Percentiles rank a stretch among this genome's conserved stretches.
Evolutionary conservation across 2,329 filamentous ascomycete species (phyloP).

Genomic region (Aspergillus sclerotialis): DNA sequence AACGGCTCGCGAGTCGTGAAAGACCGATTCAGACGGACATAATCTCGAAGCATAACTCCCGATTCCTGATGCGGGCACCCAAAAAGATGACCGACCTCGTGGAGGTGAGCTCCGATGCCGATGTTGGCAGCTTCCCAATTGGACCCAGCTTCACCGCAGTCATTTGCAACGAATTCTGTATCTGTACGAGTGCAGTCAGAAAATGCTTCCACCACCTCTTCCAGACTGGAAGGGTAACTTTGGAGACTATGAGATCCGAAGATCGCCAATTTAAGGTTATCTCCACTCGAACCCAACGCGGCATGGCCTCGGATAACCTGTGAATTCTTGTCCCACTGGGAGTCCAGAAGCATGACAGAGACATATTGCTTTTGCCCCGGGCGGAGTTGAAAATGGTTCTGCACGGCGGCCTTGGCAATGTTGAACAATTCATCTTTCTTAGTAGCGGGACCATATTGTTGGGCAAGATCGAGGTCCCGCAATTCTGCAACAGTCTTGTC

Average conservation of each 20-base stretch:
- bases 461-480: slow-evolving; percentile 66
- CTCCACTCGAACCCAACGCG: slow-evolving; percentile 67
- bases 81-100: slow-evolving; percentile 84
- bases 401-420: slow-evolving; percentile 72
- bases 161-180: slow-evolving; percentile 70
- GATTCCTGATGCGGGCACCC: slow-evolving; percentile 84
- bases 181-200: slow-evolving; percentile 87
- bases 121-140: slow-evolving; percentile 95
- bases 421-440: slow-evolving; percentile 67
- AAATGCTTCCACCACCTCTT: slow-evolving; percentile 85
- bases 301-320: slow-evolving; percentile 73
- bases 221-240: slow-evolving; percentile 80
- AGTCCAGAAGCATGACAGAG: slow-evolving; percentile 76
- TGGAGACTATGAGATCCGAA: slow-evolving; percentile 91
- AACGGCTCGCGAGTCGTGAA: slow-evolving; percentile 78
- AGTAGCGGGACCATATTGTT: slow-evolving; percentile 65
- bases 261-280: slow-evolving; percentile 73
- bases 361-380: slow-evolving; percentile 82
- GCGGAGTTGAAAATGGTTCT: slow-evolving; percentile 64
- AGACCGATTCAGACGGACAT: slow-evolving; percentile 73
- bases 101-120: slow-evolving; percentile 85
- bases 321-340: slow-evolving; percentile 71
- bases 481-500: slow-evolving; percentile 82
- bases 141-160: slow-evolving; percentile 78
- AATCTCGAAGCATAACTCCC: slow-evolving; percentile 90